phyloP scores from a whole-genome alignment of 169 alveolate genomes.

The Cryptosporidium baileyi region DNA sequence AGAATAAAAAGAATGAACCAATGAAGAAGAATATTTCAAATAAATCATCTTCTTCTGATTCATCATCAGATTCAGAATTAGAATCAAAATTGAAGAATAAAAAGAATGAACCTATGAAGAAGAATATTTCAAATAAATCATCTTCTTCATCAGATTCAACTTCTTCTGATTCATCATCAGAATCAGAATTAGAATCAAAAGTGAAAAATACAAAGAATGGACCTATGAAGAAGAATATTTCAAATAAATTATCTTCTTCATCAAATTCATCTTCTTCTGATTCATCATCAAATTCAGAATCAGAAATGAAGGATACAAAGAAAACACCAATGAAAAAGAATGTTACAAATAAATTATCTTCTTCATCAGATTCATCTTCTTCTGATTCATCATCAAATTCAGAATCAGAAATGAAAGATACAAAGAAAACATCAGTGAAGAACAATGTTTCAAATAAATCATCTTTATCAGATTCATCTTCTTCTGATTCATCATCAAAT shows the following conservation, averaged over 20 bases:
- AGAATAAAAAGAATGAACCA: background rate
- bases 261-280: too few species aligned
- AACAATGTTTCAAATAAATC: background rate
- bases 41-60: background rate
- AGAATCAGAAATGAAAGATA: too few species aligned
- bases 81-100: too few species aligned
- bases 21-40: background rate
- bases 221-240: too few species aligned
- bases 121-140: background rate
- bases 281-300: background rate
- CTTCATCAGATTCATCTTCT: constrained; percentile 4
- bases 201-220: too few species aligned
- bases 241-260: too few species aligned
- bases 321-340: constrained; percentile 3
- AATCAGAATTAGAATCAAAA: too few species aligned
- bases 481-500: constrained; percentile 6
- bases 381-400: background rate
- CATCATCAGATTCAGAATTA: background rate
- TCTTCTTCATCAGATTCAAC: too few species aligned
- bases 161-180: too few species aligned
- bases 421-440: background rate
- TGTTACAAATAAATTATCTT: background rate
- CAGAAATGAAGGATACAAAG: constrained; percentile 6
- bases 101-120: background rate
- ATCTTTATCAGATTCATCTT: constrained; percentile 7